phyloP scores from a whole-genome alignment of 2,329 filamentous ascomycete species.

The Aspergillus sp. region DNA sequence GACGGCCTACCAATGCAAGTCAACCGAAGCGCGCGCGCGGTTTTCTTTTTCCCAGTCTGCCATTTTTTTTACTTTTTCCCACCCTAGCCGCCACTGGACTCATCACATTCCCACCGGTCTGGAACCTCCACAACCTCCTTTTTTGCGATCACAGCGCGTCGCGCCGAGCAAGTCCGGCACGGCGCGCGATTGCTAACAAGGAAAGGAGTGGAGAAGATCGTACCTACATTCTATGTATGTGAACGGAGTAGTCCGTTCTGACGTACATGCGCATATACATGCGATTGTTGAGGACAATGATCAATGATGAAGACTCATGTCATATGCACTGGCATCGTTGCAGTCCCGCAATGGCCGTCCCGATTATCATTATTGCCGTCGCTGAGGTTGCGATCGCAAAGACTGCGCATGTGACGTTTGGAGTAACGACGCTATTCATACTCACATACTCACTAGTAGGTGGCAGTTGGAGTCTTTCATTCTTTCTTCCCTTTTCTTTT shows the following conservation, averaged over 20 bases:
- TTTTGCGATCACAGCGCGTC: neutral
- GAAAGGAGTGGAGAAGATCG: neutral
- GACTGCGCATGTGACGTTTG: neutral
- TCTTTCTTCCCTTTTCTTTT: neutral
- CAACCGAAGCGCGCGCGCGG: neutral
- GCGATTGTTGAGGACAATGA: conserved; percentile 1
- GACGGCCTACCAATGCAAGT: neutral
- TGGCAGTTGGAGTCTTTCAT: neutral
- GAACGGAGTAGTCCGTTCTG: conserved; percentile 3
- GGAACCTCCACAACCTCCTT: conserved; percentile 16
- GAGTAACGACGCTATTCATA: too few relatives aligned
- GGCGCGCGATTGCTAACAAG: neutral
- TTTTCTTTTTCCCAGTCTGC: neutral
- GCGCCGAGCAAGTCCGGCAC: conserved; percentile 15
- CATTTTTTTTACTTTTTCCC: too few relatives aligned
- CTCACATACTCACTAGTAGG: neutral
- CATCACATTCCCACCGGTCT: conserved; percentile 23
- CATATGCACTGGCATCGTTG: conserved; percentile 10
- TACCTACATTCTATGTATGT: conserved; percentile 1
- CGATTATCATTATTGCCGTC: too few relatives aligned
- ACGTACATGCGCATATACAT: conserved; percentile 4
- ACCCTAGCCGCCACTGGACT: conserved; percentile 16
- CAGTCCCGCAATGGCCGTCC: neutral
- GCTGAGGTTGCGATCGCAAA: neutral
- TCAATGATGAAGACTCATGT: neutral